These are phyloP conservation scores for Aschersonia sp. DNA, from an alignment of 2,329 filamentous ascomycete species.

Conservation along the genomic window DNA sequence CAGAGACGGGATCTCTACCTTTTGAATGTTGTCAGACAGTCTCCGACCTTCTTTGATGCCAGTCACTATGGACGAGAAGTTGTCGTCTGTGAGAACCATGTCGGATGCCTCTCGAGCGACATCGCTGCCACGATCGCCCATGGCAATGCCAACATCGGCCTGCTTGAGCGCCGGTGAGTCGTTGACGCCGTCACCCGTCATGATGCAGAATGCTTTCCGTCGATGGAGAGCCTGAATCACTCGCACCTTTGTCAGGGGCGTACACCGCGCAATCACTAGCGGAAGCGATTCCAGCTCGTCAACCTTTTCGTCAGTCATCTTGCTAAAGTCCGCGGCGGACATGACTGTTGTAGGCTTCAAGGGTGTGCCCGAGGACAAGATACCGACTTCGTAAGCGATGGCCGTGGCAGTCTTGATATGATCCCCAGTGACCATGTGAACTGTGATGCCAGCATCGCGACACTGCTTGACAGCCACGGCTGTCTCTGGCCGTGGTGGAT, in stretches of 20 bases:
- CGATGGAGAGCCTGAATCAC: constrained; percentile 63
- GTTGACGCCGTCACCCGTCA: constrained; percentile 66
- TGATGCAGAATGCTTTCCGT: constrained; percentile 52
- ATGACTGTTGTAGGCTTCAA: constrained; percentile 34
- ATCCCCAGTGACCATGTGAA: constrained; percentile 58
- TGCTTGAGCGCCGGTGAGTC: constrained; percentile 60
- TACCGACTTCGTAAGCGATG: constrained; percentile 51
- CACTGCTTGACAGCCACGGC: constrained; percentile 44
- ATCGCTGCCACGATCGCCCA: constrained; percentile 57
- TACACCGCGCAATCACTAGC: constrained; percentile 55
- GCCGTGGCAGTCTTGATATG: constrained; percentile 53
- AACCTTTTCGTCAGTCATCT: constrained; percentile 45
- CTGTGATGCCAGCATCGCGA: constrained; percentile 45
- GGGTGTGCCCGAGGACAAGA: constrained; percentile 26
- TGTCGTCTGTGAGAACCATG: constrained; percentile 79
- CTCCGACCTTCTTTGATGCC: constrained; percentile 56
- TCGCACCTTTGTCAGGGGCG: constrained; percentile 57
- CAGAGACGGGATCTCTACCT: constrained; percentile 25
- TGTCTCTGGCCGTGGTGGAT: constrained; percentile 56
- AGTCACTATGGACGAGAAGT: constrained; percentile 70
- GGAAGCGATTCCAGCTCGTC: constrained; percentile 47
- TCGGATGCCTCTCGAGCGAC: constrained; percentile 72
- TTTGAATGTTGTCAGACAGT: constrained; percentile 61
- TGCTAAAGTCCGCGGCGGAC: constrained; percentile 48
- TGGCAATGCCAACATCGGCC: constrained; percentile 62